Percentiles rank a stretch among this genome's conserved stretches.
These are phyloP conservation scores for Ophiostoma triangulosporum DNA, from an alignment of 2,329 filamentous ascomycete genomes.

Conservation along the genomic window DNA sequence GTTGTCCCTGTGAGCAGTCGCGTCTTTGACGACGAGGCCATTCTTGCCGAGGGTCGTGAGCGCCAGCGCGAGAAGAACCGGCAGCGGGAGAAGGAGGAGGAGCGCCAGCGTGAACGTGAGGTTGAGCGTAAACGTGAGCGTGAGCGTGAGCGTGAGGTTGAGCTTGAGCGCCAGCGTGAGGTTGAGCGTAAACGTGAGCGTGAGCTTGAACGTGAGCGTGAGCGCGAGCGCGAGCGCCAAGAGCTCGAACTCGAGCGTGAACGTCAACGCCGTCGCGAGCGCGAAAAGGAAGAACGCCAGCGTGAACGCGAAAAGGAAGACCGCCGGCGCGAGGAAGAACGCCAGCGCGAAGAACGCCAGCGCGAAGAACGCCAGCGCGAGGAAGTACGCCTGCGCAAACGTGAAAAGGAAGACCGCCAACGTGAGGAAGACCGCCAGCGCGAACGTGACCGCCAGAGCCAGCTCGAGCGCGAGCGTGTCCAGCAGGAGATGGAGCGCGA, in stretches of 20 bases:
- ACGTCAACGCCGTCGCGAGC: too few relatives aligned
- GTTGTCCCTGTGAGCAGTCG: conserved; percentile 56
- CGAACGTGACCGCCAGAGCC: too few relatives aligned
- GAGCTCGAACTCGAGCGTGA: conserved; percentile 10
- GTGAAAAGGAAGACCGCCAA: too few relatives aligned
- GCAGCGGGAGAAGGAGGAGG: conserved; percentile 16
- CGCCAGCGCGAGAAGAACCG: conserved; percentile 19
- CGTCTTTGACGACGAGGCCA: conserved; percentile 41
- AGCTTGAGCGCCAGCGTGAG: background rate
- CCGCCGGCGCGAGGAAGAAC: background rate
- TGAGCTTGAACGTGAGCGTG: conserved; percentile 16
- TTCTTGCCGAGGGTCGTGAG: conserved; percentile 14
- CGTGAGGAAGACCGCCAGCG: too few relatives aligned
- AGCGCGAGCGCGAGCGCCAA: conserved; percentile 11
- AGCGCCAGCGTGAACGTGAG: conserved; percentile 13
- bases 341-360: conserved; percentile 2
- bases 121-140: conserved; percentile 10
- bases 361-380: conserved; percentile 2
- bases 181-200: background rate
- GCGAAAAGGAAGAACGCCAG: background rate
- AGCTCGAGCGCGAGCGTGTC: too few relatives aligned
- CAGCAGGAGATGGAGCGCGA: too few relatives aligned
- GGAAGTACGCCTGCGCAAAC: too few relatives aligned
- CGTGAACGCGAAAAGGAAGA: background rate
- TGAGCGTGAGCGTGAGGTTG: background rate